Percentiles rank a stretch among this genome's conserved stretches.
These are phyloP conservation scores for Cymbopogon flexuosus DNA, from an alignment of 202 grass and related monocot species.

Conservation along the genomic window DNA sequence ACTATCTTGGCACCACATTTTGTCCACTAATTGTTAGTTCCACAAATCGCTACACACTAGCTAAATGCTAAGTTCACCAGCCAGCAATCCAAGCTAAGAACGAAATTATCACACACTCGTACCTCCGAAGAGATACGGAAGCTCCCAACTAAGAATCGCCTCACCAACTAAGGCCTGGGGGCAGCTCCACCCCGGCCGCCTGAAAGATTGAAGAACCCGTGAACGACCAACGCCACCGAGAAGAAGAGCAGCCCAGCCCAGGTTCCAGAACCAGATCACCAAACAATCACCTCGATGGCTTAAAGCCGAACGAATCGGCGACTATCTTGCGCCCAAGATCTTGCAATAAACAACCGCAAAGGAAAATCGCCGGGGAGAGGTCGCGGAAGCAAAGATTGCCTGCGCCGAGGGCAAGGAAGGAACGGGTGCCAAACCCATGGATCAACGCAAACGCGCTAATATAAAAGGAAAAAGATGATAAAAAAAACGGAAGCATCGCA, in stretches of 20 bases:
- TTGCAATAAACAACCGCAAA: conserved; percentile 12
- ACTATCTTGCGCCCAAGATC: conserved; percentile 11
- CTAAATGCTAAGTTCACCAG: not conserved
- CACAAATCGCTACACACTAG: not conserved
- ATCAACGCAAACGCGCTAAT: conserved; percentile 26
- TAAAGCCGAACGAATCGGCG: conserved; percentile 34
- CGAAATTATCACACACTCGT: not conserved
- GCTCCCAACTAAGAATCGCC: not conserved
- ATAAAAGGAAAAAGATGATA: not conserved
- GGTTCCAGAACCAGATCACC: not conserved
- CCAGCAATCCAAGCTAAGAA: not conserved
- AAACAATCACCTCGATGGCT: not conserved
- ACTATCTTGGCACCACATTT: not conserved
- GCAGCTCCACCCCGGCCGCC: not conserved
- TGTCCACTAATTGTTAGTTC: not conserved
- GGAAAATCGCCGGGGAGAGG: conserved; percentile 12
- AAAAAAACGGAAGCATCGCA: not conserved
- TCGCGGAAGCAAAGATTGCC: conserved; percentile 30
- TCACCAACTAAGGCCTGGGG: conserved; percentile 2
- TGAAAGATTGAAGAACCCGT: conserved; percentile 32
- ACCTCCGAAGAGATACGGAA: not conserved
- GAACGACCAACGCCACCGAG: not conserved
- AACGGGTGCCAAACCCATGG: conserved; percentile 42
- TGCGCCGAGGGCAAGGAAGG: conserved; percentile 18
- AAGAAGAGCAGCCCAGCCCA: not conserved